Conservation (phyloP, 495 filamentous ascomycete genomes). For the Eremomyces bilateralis region DNA sequence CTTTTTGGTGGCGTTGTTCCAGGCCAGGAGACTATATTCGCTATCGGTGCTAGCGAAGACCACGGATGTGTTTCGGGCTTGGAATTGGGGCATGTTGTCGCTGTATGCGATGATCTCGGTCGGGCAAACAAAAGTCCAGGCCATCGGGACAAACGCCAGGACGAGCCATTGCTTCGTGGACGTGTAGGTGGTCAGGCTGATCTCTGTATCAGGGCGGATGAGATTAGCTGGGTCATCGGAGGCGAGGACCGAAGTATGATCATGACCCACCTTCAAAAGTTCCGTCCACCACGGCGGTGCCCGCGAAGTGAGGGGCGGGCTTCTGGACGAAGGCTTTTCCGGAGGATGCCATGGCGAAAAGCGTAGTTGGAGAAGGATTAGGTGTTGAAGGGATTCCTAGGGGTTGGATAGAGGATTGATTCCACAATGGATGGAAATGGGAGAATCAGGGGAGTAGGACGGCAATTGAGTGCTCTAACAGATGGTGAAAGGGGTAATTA, state of each 20-base stretch:
- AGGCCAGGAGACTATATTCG: constrained; percentile 31
- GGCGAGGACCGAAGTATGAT: not conserved
- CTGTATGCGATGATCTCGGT: constrained; percentile 31
- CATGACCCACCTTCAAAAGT: constrained; percentile 13
- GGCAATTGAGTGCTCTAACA: too few species aligned
- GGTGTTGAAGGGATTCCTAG: too few species aligned
- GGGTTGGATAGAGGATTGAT: too few species aligned
- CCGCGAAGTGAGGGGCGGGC: constrained; percentile 24
- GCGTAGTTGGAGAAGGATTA: too few species aligned
- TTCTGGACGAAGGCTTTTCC: constrained; percentile 27
- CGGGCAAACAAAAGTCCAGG: constrained; percentile 32
- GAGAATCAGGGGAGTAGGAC: too few species aligned
- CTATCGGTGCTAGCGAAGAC: constrained; percentile 28
- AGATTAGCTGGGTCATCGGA: not conserved
- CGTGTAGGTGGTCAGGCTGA: constrained; percentile 23
- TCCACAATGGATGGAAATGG: too few species aligned
- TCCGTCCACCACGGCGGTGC: constrained; percentile 16
- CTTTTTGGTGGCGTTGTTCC: constrained; percentile 27
- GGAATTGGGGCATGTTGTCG: constrained; percentile 22
- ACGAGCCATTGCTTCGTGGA: constrained; percentile 25
- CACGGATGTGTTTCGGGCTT: constrained; percentile 24
- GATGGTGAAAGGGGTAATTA: too few species aligned
- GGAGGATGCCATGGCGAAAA: constrained; percentile 10
- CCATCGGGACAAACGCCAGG: constrained; percentile 30
- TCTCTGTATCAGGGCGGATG: constrained; percentile 11